These are phyloP conservation scores for Conticribra guillardii DNA, from an alignment of 108 stramenopile species.

Conservation along the genomic window DNA sequence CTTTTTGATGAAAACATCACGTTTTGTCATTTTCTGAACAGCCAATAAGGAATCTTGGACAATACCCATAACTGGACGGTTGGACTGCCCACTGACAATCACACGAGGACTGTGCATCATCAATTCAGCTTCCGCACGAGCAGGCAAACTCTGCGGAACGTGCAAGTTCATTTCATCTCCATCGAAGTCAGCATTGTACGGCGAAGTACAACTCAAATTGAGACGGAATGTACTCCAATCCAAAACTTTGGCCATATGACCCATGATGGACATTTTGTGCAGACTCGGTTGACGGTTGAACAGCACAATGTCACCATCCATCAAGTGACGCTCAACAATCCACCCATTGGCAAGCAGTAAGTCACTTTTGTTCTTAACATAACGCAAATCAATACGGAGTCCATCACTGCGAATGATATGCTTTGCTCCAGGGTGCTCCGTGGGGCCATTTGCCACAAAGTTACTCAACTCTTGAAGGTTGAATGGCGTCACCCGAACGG, in stretches of 20 bases:
- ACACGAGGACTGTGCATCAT: conserved; percentile 97
- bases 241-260: conserved; percentile 96
- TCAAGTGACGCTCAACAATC: conserved; percentile 98
- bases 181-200: conserved; percentile 99
- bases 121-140: conserved; percentile 95
- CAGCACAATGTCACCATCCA: conserved; percentile 96
- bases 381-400: conserved; percentile 93
- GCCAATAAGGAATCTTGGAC: conserved; percentile 97
- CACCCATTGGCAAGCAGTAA: conserved; percentile 91
- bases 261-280: conserved; percentile 99
- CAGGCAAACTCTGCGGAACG: conserved; percentile 95
- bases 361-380: conserved; percentile 94
- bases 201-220: conserved; percentile 97
- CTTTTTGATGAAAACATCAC: conserved; percentile 93
- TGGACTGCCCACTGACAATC: conserved; percentile 97
- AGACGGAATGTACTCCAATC: conserved; percentile 99
- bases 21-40: conserved; percentile 95
- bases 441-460: conserved; percentile 95
- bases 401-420: conserved; percentile 97
- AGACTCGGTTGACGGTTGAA: conserved; percentile 99
- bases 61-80: conserved; percentile 99
- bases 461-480: conserved; percentile 86
- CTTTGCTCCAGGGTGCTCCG: conserved; percentile 95
- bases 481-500: conserved; percentile 95
- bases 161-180: conserved; percentile 99